Conservation (phyloP, 305 asterid genomes). For the Caryopteris hybrid region DNA sequence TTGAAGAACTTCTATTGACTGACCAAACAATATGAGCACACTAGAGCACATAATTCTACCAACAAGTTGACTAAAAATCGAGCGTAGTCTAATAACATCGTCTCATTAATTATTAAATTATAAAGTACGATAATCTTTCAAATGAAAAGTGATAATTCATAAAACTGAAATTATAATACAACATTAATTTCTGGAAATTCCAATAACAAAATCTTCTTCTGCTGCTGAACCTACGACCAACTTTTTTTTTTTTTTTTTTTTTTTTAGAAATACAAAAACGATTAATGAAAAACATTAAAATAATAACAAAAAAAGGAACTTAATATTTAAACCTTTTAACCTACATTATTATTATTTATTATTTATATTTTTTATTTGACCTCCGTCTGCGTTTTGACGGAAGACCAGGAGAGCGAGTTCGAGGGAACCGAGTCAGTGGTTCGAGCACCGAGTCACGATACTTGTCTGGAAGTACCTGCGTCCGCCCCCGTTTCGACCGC, state of each 20-base stretch:
- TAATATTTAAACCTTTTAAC: not conserved
- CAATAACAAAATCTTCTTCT: not conserved
- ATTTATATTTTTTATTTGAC: not conserved
- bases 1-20: slow-evolving; percentile 11
- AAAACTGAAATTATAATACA: not conserved
- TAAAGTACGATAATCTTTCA: not conserved
- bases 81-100: too few species aligned
- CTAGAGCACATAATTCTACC: not conserved
- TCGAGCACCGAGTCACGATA: slow-evolving; percentile 52
- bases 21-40: not conserved
- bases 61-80: too few species aligned
- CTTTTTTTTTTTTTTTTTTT: not conserved
- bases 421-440: slow-evolving; percentile 35
- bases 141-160: not conserved
- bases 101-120: too few species aligned
- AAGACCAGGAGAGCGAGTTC: slow-evolving; percentile 20
- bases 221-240: not conserved
- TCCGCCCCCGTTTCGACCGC: slow-evolving; percentile 41
- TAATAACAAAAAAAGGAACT: not conserved
- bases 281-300: not conserved
- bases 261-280: not conserved
- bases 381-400: slow-evolving; percentile 36
- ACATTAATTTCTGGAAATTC: not conserved
- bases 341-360: not conserved
- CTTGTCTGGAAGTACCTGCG: slow-evolving; percentile 39